Evolutionary conservation across 495 filamentous ascomycete genomes (phyloP).

Genomic region (Trypethelium eluteriae): DNA sequence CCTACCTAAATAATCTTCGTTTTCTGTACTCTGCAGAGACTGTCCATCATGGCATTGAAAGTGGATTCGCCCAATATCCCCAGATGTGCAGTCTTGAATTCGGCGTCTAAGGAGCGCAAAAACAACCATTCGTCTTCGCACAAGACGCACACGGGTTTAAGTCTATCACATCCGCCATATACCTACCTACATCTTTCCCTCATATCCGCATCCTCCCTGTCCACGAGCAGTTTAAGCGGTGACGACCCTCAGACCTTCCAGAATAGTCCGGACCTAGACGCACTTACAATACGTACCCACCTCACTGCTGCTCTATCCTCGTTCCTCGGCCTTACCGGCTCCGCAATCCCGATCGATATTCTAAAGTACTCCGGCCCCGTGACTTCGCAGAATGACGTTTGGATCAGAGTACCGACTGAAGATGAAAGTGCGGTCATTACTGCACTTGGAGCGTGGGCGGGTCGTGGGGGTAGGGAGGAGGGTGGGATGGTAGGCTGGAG

Average conservation of each 20-base stretch:
- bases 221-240: background rate
- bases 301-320: constrained; percentile 66
- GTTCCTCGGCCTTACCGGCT: constrained; percentile 71
- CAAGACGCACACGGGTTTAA: background rate
- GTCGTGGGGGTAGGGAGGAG: constrained; percentile 32
- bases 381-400: constrained; percentile 40
- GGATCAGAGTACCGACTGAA: constrained; percentile 66
- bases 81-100: background rate
- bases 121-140: background rate
- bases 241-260: background rate
- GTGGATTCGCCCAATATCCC: background rate
- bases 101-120: background rate
- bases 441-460: constrained; percentile 57
- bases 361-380: constrained; percentile 49
- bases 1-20: no score
- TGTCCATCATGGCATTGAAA: background rate
- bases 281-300: constrained; percentile 63
- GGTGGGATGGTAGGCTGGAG: constrained; percentile 46
- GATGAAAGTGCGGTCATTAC: constrained; percentile 61
- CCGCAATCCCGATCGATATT: constrained; percentile 72
- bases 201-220: background rate
- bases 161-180: background rate
- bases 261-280: constrained; percentile 46
- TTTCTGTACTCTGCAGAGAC: background rate
- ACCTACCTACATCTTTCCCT: constrained; percentile 3